A percentile compares a stretch with the other conserved stretches of the same genome.
These are phyloP conservation scores for Petunia axillaris DNA, from an alignment of 257 asterid species.

Conservation along the genomic window DNA sequence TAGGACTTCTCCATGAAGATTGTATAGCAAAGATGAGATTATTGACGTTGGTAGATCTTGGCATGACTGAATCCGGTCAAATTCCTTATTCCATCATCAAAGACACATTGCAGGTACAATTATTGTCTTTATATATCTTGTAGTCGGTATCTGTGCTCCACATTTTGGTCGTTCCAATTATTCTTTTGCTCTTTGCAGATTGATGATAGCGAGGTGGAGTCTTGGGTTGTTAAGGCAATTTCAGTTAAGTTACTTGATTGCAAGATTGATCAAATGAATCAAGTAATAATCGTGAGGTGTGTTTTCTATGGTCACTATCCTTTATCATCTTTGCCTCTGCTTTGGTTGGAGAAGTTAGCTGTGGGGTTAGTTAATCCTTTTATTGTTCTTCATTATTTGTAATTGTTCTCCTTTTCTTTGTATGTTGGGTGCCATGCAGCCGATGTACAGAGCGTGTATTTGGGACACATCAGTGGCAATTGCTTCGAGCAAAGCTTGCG, in stretches of 20 bases:
- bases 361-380: constrained; percentile 12
- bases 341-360: not conserved
- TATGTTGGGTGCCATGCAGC: constrained; percentile 41
- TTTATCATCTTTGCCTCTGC: not conserved
- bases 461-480: constrained; percentile 70
- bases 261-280: constrained; percentile 91
- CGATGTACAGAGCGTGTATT: constrained; percentile 67
- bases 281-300: constrained; percentile 74
- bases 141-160: not conserved
- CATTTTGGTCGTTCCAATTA: not conserved
- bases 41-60: constrained; percentile 77
- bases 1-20: constrained; percentile 90
- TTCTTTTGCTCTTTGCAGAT: constrained; percentile 47
- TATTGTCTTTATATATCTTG: not conserved
- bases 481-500: constrained; percentile 68
- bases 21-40: constrained; percentile 81
- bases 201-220: constrained; percentile 70
- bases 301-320: not conserved
- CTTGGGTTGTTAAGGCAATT: constrained; percentile 89
- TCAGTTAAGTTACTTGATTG: constrained; percentile 75
- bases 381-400: not conserved
- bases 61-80: constrained; percentile 62
- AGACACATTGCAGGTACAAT: constrained; percentile 68
- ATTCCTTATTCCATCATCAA: constrained; percentile 67
- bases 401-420: not conserved